These are phyloP conservation scores for Rhytidiadelphus loreus DNA, from an alignment of 225 moss, liverwort and hornwort species.

Conservation along the genomic window DNA sequence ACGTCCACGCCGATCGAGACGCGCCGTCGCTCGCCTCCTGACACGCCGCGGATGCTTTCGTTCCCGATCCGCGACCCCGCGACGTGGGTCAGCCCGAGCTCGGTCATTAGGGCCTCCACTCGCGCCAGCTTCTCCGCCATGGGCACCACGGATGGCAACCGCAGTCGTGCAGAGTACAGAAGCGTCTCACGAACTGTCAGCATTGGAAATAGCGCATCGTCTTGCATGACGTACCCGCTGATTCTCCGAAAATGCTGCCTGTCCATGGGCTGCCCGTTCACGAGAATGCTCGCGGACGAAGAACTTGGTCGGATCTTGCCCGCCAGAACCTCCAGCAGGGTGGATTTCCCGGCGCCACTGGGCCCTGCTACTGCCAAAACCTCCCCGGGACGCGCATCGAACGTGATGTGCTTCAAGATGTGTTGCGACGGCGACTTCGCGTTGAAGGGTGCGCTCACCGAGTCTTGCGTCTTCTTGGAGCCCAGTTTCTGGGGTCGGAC, in stretches of 20 bases:
- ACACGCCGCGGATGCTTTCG: constrained; percentile 44
- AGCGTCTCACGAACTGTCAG: constrained; percentile 56
- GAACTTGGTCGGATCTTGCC: constrained; percentile 40
- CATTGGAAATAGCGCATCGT: constrained; percentile 59
- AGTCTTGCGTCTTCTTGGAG: background rate
- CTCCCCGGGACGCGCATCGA: constrained; percentile 42
- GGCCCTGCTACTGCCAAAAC: constrained; percentile 49
- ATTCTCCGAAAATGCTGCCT: constrained; percentile 41
- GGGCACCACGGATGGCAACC: constrained; percentile 30
- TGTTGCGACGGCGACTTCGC: background rate
- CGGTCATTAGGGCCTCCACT: constrained; percentile 40
- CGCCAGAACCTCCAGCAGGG: constrained; percentile 41
- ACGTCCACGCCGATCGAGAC: constrained; percentile 72
- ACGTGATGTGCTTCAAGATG: constrained; percentile 34
- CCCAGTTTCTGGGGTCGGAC: background rate
- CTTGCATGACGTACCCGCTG: constrained; percentile 68
- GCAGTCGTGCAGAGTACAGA: constrained; percentile 41
- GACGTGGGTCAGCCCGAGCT: constrained; percentile 47
- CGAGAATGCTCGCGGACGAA: constrained; percentile 36
- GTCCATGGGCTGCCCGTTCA: constrained; percentile 52
- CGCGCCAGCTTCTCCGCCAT: constrained; percentile 38
- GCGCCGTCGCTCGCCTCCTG: constrained; percentile 56
- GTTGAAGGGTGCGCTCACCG: background rate
- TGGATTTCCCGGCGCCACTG: constrained; percentile 57
- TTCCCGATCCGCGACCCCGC: constrained; percentile 46